Base-by-base conservation (phyloP, 768 basidiomycete species). In the Hypholoma fasciculare region DNA sequence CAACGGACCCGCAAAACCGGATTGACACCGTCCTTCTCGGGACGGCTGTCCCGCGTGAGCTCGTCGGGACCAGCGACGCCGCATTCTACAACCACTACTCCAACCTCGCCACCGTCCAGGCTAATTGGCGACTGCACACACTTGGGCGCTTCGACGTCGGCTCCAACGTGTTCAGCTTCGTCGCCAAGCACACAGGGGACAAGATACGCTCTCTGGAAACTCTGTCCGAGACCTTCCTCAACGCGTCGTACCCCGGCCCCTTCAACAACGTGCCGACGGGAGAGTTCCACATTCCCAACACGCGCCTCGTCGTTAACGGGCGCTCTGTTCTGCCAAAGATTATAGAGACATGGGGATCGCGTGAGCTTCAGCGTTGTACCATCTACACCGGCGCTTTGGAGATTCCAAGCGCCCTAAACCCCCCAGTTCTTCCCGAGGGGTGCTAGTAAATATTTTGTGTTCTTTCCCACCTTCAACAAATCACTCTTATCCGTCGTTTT, bases 71-170 rank as follows among this genome's bases (percentile, higher is more conserved):
- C 1, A 75, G 68, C 8, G 86, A 88, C 70, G 34, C 67, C 44
- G 80, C 76, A 5, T 85, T 78, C 71, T 87, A 88, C 69, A 81
- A 81, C 1, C 86, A 88, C 68, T 87, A 86, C 71, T 85, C 84
- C 3, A 64, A 70, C 46, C 72, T 87, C 50, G 77, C 79, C 12
- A 83, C 85, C 19, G 76, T 86, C 26, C 67, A 86, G 69, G 76
- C 78, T 36, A 88, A 88, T 71, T 88, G 86, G 86, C 71, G 71
- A 5, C 81, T 88, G 34, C 78, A 78, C 38, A 83, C 81, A 11
- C 82, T 87, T 20, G 86, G 86, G 17, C 79, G 86, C 39, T 73
- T 74, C 37, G 84, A 86, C 63, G 80, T 79, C 47, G 84, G 84
- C 70, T 74, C 70, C 57, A 85, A 86, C 63, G 84, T 86, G 56